Evolutionary conservation across 176 grass and related monocot species (phyloP).

Genomic region (Poa annua): DNA sequence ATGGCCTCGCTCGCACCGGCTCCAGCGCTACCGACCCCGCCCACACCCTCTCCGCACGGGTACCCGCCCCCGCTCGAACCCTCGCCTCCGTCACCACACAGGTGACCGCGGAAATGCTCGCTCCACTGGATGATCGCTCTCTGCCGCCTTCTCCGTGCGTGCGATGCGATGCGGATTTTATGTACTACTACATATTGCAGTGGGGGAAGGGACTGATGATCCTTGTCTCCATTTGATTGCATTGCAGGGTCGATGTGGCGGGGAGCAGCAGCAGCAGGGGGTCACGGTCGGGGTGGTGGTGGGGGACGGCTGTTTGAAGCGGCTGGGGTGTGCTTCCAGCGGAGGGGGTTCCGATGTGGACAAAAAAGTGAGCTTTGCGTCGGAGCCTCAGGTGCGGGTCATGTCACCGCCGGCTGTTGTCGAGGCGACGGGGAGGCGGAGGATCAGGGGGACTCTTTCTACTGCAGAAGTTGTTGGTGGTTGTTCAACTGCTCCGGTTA

Average conservation of each 20-base stretch:
- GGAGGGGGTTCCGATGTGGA: background rate
- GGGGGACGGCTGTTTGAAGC: slow-evolving; percentile 53
- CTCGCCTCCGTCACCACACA: background rate
- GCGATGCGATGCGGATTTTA: background rate
- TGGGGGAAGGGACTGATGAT: slow-evolving; percentile 15
- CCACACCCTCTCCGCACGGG: slow-evolving; percentile 40
- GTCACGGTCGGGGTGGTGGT: slow-evolving; percentile 31
- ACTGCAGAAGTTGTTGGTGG: background rate
- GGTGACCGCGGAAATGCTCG: slow-evolving; percentile 7
- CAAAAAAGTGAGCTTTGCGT: slow-evolving; percentile 54
- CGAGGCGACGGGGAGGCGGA: slow-evolving; percentile 30
- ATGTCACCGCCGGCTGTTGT: slow-evolving; percentile 28
- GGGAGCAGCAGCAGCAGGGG: slow-evolving; percentile 9
- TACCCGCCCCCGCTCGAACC: background rate
- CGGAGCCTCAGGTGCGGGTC: slow-evolving; percentile 26
- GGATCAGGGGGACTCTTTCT: slow-evolving; percentile 1
- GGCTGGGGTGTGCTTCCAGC: background rate
- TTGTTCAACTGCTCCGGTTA: background rate
- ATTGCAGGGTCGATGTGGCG: slow-evolving; percentile 17
- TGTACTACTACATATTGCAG: background rate
- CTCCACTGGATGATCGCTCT: background rate
- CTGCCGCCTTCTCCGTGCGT: background rate
- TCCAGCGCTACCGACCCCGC: slow-evolving; percentile 31
- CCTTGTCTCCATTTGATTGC: slow-evolving; percentile 9
- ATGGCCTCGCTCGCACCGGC: slow-evolving; percentile 39